Evolutionary conservation across 257 asterid species (phyloP).

Genomic region (Lycium barbarum): DNA sequence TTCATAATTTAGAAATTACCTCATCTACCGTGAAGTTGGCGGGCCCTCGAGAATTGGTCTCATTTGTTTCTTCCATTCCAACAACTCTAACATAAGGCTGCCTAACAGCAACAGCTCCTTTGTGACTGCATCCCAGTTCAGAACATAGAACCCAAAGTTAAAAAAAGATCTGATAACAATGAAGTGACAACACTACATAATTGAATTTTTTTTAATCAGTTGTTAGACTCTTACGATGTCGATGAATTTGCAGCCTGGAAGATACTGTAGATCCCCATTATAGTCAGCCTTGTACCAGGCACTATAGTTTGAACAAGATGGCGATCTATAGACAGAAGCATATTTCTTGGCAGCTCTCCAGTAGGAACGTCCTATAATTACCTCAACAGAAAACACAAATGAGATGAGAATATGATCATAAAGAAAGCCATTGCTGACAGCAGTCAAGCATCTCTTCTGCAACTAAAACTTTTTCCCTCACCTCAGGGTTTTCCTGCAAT

Average conservation of each 20-base stretch:
- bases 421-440: background rate
- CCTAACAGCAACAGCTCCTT: slow-evolving; percentile 97
- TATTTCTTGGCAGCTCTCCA: slow-evolving; percentile 97
- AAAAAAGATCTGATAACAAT: background rate
- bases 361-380: slow-evolving; percentile 91
- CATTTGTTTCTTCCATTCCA: slow-evolving; percentile 85
- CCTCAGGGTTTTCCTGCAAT: slow-evolving; percentile 98
- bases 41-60: slow-evolving; percentile 82
- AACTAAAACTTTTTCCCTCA: slow-evolving; percentile 35
- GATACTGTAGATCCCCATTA: slow-evolving; percentile 95
- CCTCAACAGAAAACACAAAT: slow-evolving; percentile 33
- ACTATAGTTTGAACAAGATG: slow-evolving; percentile 99
- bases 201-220: background rate
- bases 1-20: slow-evolving; percentile 46
- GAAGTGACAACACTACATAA: background rate
- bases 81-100: slow-evolving; percentile 97
- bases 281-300: slow-evolving; percentile 95
- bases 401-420: slow-evolving; percentile 9
- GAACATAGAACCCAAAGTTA: slow-evolving; percentile 14
- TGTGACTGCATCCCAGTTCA: slow-evolving; percentile 63
- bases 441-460: slow-evolving; percentile 19
- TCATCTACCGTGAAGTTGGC: slow-evolving; percentile 85
- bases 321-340: slow-evolving; percentile 92
- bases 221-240: slow-evolving; percentile 62
- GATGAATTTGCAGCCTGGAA: slow-evolving; percentile 93